Percentiles rank a stretch among this genome's conserved stretches.
phyloP scores from a whole-genome alignment of 768 basidiomycete species.

The Kwoniella mangroviensis region DNA sequence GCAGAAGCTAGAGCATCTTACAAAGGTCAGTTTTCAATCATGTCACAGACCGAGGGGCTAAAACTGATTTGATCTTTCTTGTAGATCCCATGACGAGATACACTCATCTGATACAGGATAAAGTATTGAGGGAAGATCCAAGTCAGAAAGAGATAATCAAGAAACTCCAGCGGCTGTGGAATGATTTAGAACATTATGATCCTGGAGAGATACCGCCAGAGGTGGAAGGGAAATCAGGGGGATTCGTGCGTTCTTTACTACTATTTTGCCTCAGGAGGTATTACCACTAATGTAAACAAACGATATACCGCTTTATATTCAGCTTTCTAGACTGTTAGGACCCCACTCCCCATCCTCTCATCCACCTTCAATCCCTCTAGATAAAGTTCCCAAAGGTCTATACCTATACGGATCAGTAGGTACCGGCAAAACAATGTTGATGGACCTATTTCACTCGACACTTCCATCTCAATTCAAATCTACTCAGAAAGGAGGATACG shows the following conservation, averaged over 20 bases:
- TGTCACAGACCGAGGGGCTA: not conserved
- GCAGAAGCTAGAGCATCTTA: slow-evolving; percentile 35
- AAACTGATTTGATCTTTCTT: not conserved
- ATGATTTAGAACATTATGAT: slow-evolving; percentile 70
- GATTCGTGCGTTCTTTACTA: slow-evolving; percentile 2
- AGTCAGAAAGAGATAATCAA: slow-evolving; percentile 84
- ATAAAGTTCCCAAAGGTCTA: slow-evolving; percentile 76
- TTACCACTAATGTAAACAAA: slow-evolving; percentile 2
- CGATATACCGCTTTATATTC: not conserved
- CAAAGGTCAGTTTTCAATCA: slow-evolving; percentile 29
- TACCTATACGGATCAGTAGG: slow-evolving; percentile 97
- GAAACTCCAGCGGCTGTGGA: slow-evolving; percentile 78
- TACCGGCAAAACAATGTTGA: slow-evolving; percentile 93
- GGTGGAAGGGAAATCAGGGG: slow-evolving; percentile 28
- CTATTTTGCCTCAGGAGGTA: slow-evolving; percentile 27
- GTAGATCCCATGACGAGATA: slow-evolving; percentile 58
- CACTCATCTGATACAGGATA: slow-evolving; percentile 62
- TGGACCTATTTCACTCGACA: slow-evolving; percentile 94
- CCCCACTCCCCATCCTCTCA: slow-evolving; percentile 19
- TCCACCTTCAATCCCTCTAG: slow-evolving; percentile 59
- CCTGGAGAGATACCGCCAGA: slow-evolving; percentile 66
- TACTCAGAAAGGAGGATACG: slow-evolving; percentile 30
- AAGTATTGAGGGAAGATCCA: slow-evolving; percentile 72
- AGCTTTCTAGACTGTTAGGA: slow-evolving; percentile 44
- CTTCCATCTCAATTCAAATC: slow-evolving; percentile 60